Conservation (phyloP, 2,329 filamentous ascomycete species). For the Cladophialophora psammophila region DNA sequence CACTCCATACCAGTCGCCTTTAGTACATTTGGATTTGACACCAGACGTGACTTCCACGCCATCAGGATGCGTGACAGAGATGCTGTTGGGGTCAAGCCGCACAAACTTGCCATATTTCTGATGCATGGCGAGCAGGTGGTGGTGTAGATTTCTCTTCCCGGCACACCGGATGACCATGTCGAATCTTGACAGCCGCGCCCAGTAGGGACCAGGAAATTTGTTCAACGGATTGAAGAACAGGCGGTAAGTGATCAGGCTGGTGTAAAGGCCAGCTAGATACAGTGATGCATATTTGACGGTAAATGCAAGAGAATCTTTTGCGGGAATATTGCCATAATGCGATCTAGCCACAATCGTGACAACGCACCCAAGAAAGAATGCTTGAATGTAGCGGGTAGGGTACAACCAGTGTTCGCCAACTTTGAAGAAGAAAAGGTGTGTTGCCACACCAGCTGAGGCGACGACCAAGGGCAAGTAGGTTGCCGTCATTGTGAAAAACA, state of each 20-base stretch:
- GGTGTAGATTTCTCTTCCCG: constrained; percentile 18
- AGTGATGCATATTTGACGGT: constrained; percentile 14
- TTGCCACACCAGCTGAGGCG: constrained; percentile 21
- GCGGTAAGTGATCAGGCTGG: constrained; percentile 41
- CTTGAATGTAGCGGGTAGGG: constrained; percentile 28
- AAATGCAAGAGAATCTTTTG: constrained; percentile 14
- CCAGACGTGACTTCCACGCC: constrained; percentile 50
- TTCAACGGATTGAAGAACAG: constrained; percentile 44
- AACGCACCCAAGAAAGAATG: constrained; percentile 21
- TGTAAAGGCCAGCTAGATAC: constrained; percentile 30
- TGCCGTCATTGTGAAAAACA: constrained; percentile 8
- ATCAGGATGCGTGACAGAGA: constrained; percentile 36
- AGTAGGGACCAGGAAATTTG: constrained; percentile 45
- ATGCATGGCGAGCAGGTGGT: constrained; percentile 29
- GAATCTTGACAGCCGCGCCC: constrained; percentile 35
- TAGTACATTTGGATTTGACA: constrained; percentile 48
- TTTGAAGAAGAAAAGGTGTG: constrained; percentile 34
- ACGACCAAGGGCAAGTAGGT: constrained; percentile 15
- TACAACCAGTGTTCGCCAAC: constrained; percentile 34
- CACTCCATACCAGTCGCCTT: constrained; percentile 52
- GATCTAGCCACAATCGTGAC: constrained; percentile 16
- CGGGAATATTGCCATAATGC: constrained; percentile 22
- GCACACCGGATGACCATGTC: constrained; percentile 20
- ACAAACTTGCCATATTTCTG: constrained; percentile 37
- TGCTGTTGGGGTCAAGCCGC: constrained; percentile 33